phyloP scores from a whole-genome alignment of 257 asterid species.

The Solanum chmielewskii region DNA sequence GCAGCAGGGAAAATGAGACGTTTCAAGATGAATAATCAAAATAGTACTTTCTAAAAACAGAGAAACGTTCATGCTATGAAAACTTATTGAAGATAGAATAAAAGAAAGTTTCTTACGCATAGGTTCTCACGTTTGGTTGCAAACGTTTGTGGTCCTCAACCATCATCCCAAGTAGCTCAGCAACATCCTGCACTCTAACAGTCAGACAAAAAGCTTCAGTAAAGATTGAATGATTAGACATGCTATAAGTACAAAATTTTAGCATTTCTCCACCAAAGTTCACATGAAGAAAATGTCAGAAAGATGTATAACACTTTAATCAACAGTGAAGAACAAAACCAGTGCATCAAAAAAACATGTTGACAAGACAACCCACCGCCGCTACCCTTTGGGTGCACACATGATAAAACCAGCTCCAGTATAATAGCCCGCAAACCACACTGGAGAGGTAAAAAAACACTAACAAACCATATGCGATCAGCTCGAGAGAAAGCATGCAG shows the following conservation, averaged over 20 bases:
- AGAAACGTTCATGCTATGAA: neutral
- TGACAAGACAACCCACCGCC: neutral
- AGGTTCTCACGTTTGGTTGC: slow-evolving; percentile 98
- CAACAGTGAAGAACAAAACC: neutral
- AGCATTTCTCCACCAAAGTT: neutral
- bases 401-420: neutral
- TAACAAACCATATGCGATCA: neutral
- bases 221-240: neutral
- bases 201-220: slow-evolving; percentile 10
- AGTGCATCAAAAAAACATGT: neutral
- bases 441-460: neutral
- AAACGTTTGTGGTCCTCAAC: slow-evolving; percentile 86
- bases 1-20: neutral
- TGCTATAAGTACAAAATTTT: neutral
- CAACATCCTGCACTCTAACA: slow-evolving; percentile 96
- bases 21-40: neutral
- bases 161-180: slow-evolving; percentile 98
- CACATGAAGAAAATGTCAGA: neutral
- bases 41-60: neutral
- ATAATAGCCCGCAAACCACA: neutral
- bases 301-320: neutral
- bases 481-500: neutral
- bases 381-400: neutral
- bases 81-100: neutral
- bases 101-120: slow-evolving; percentile 64